These are phyloP conservation scores for Aphanomyces euteiches DNA, from an alignment of 352 stramenopile genomes.

Conservation along the genomic window DNA sequence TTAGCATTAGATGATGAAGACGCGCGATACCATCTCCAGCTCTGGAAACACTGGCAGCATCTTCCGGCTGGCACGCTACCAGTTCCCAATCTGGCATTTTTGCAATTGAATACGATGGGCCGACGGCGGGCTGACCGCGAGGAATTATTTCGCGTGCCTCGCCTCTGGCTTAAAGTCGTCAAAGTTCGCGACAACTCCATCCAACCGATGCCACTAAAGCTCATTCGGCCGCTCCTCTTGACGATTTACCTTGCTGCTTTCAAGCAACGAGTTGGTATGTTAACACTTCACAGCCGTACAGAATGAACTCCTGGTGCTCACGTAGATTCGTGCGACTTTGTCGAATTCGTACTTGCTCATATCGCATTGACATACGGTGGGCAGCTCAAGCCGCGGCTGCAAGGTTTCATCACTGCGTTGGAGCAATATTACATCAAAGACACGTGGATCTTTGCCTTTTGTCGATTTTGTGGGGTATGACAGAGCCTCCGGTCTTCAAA, in stretches of 20 bases:
- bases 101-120: conserved; percentile 6
- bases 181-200: conserved; percentile 3
- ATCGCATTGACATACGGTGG: conserved; percentile 10
- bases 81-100: conserved; percentile 2
- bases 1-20: conserved; percentile 16
- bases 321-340: conserved; percentile 9
- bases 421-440: conserved; percentile 27
- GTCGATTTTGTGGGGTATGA: conserved; percentile 22
- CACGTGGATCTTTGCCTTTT: conserved; percentile 23
- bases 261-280: conserved; percentile 2
- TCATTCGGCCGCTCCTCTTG: conserved; percentile 20
- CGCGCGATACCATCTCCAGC: conserved; percentile 11
- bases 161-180: conserved; percentile 16
- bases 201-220: conserved; percentile 8
- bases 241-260: background rate
- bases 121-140: conserved; percentile 1
- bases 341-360: conserved; percentile 15
- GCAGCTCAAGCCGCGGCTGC: background rate
- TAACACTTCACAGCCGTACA: background rate
- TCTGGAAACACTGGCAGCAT: conserved; percentile 25
- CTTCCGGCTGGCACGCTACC: background rate
- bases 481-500: background rate
- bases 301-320: background rate
- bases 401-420: conserved; percentile 24
- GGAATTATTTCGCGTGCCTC: conserved; percentile 17